Evolutionary conservation across 306 rosid species (phyloP).

Genomic region (Lablab purpureus): DNA sequence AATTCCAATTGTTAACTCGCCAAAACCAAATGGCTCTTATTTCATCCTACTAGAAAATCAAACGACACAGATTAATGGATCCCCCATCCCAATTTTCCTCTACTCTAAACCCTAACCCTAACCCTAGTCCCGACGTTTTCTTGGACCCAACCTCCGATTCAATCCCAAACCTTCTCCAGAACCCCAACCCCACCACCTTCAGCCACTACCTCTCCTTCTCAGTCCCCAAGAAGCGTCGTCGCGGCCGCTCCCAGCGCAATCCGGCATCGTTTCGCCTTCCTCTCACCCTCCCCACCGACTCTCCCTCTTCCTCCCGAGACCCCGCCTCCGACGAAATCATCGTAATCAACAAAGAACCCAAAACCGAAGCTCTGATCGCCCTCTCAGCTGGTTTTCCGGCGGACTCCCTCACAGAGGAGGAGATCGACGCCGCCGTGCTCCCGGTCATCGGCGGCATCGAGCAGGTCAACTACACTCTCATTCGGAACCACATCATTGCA

Average conservation of each 20-base stretch:
- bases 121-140: slow-evolving; percentile 39
- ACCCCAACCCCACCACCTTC: slow-evolving; percentile 45
- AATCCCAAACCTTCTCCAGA: slow-evolving; percentile 52
- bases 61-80: slow-evolving; percentile 45
- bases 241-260: slow-evolving; percentile 83
- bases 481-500: slow-evolving; percentile 89
- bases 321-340: slow-evolving; percentile 84
- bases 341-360: slow-evolving; percentile 85
- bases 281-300: slow-evolving; percentile 33
- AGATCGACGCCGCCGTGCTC: slow-evolving; percentile 79
- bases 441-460: slow-evolving; percentile 85
- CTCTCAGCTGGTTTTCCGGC: slow-evolving; percentile 90
- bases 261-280: slow-evolving; percentile 68
- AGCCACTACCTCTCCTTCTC: slow-evolving; percentile 65
- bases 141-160: slow-evolving; percentile 38
- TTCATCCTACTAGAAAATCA: background rate
- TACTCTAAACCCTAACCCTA: slow-evolving; percentile 53
- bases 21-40: background rate
- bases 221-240: slow-evolving; percentile 85
- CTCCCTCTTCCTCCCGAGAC: slow-evolving; percentile 50
- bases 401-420: slow-evolving; percentile 89
- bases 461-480: slow-evolving; percentile 91
- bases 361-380: slow-evolving; percentile 83
- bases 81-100: slow-evolving; percentile 52
- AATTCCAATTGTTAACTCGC: background rate